Evolutionary conservation across 176 grass and related monocot genomes (phyloP), one percentile per base, ranked within the genome.

Genomic region (Cenchrus fungigraminus): DNA sequence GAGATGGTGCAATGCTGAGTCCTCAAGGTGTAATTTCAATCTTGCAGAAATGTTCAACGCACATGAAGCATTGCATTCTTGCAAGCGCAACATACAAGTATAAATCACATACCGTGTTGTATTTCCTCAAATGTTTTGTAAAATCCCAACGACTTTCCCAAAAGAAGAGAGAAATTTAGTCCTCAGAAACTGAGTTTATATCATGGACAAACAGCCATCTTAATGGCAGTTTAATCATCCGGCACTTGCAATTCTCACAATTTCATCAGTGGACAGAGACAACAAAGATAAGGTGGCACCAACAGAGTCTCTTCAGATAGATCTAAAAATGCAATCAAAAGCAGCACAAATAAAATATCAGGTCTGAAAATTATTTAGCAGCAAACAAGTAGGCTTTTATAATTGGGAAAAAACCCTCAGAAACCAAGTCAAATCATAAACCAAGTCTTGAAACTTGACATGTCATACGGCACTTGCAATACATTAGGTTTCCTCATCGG

Each of bases 381-480:
- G 25, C 37, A 87, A 88, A 64, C 6, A 53, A 12, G 6, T 74
- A 44, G 14, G 17, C 22, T 52, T 64, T 60, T 28, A 64, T 29
- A 73, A 19, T 37, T 50, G 22, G 9, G 50, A 47, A 62, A 7
- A 53, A 8, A 32, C 7, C 45, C 63, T 89, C 53, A 47, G n/a
- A 81, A 89, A 63, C 57, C 17, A 16, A 22, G 15, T 40, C 16
- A 55, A 64, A 78, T 79, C 74, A 72, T 65, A 72, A 34, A 62
- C 6, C n/a, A 65, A 83, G 16, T 34, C 20, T 65, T 56, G 1
- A 69, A 71, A 60, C 43, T 31, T 80, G 66, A 43, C 4, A 52
- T 71, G 77, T 80, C 67, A 73, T 88, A 79, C 17, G 17, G 22
- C 74, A 79, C 49, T 73, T 73, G 87, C 34, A 34, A 40, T 65